Evolutionary conservation across 371 early-diverging fungal genomes (phyloP).

Genomic region (Conidiobolus incongruus): DNA sequence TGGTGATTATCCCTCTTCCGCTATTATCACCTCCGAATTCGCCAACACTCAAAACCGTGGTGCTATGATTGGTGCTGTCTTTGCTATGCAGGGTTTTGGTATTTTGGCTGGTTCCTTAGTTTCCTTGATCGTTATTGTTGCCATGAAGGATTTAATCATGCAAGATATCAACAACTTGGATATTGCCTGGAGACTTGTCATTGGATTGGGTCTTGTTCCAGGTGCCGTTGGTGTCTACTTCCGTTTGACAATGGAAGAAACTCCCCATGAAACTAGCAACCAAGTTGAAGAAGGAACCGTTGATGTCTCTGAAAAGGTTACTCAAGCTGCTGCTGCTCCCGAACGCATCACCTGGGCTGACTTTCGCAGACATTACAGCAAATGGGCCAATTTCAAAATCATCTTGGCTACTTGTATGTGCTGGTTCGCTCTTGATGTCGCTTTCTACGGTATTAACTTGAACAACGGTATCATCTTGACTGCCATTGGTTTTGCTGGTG

Average conservation of each 20-base stretch:
- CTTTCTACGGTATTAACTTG: slow-evolving; percentile 70
- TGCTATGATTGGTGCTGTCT: slow-evolving; percentile 55
- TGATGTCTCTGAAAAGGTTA: slow-evolving; percentile 13
- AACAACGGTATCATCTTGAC: slow-evolving; percentile 47
- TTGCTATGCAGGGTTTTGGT: slow-evolving; percentile 85
- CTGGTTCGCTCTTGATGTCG: slow-evolving; percentile 76
- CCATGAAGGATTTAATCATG: slow-evolving; percentile 33
- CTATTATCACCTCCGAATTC: slow-evolving; percentile 72
- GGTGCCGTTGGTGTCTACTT: slow-evolving; percentile 61
- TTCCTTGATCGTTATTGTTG: slow-evolving; percentile 36
- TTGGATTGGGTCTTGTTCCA: slow-evolving; percentile 69
- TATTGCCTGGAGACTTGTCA: slow-evolving; percentile 67
- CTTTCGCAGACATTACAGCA: slow-evolving; percentile 49
- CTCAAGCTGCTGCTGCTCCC: slow-evolving; percentile 9
- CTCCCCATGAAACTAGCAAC: slow-evolving; percentile 66
- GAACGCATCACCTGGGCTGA: slow-evolving; percentile 21
- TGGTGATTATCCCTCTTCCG: slow-evolving; percentile 71
- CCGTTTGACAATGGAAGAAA: slow-evolving; percentile 82
- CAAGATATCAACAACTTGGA: slow-evolving; percentile 42
- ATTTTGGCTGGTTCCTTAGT: slow-evolving; percentile 56
- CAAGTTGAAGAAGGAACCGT: slow-evolving; percentile 42
- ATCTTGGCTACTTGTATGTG: slow-evolving; percentile 51
- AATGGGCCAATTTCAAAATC: slow-evolving; percentile 52
- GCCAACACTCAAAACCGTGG: slow-evolving; percentile 41
- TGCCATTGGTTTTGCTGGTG: slow-evolving; percentile 17